Base-by-base conservation (phyloP, 179 eudicot species). In the Corrigiola litoralis region DNA sequence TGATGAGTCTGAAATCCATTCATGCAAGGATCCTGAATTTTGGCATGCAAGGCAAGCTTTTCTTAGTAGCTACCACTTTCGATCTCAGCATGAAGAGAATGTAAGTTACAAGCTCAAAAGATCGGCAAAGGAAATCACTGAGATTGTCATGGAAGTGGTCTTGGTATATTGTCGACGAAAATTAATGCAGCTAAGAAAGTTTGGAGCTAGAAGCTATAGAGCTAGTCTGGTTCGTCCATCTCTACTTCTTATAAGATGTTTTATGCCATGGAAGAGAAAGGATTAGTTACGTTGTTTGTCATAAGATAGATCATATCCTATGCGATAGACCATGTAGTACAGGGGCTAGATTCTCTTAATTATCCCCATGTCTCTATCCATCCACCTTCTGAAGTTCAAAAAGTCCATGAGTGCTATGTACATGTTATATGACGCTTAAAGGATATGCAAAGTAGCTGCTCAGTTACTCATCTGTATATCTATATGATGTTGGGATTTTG, bases 21-120 rank as follows among this genome's bases (percentile, higher is more conserved):
- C 81, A 17, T 77, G 77, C 38, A 69, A 61, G 7, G 81, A 74
- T 25, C 77, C 64, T 16, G 77, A 77, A 16, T 68, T 77, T 17
- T 77, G 81, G 77, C 74, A 72, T 21, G 81, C 77, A 18, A 65
- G 81, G 13, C 81, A 77, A 51, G 64, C 71, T 4, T 77, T 77
- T 65, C 77, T 77, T 14, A 59, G 67, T 31, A 77, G 81, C 47
- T 77, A 77, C 21, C 70, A 68, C 4, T 77, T 77, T 28, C 65
- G 40, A 1, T 10, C 56, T 2, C 48, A 42, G 33, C 27, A 42
- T 27, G 52, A 67, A 2, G 36, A 40, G 44, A 40, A 61, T 61
- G 10, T 27, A 20, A 53, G 9, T 3, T 9, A 58, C 28, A 68
- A 41, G 74, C 25, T 58, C 34, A 36, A 24, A 38, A 72, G 66